phyloP scores from a whole-genome alignment of 164 flowering plant species.

The Buxus sempervirens region DNA sequence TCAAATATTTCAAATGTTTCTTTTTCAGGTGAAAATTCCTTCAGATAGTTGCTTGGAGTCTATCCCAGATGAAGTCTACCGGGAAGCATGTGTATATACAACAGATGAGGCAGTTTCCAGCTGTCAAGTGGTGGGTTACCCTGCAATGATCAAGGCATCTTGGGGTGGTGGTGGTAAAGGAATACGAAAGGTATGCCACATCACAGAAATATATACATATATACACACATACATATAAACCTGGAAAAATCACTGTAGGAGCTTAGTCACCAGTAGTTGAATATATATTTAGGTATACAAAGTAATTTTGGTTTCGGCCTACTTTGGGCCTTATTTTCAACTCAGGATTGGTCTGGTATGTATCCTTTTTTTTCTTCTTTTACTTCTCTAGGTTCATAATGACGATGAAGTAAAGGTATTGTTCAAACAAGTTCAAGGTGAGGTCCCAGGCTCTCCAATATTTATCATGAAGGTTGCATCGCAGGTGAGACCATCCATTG shows the following conservation, averaged over 20 bases:
- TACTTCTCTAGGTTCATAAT: conserved; percentile 75
- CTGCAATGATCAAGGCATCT: conserved; percentile 99
- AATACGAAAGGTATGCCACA: conserved; percentile 85
- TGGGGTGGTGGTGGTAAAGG: conserved; percentile 99
- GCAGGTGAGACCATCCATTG: conserved; percentile 56
- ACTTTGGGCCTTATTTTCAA: background rate
- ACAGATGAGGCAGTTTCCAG: conserved; percentile 97
- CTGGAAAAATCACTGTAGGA: background rate
- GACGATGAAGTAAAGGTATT: conserved; percentile 97
- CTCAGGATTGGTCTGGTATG: background rate
- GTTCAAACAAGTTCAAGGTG: conserved; percentile 99
- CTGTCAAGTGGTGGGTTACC: conserved; percentile 98
- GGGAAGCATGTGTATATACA: conserved; percentile 89
- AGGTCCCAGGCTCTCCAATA: conserved; percentile 99
- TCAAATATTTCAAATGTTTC: conserved; percentile 1
- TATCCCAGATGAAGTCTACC: conserved; percentile 79
- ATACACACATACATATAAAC: too few species aligned
- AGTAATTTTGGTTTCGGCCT: conserved; percentile 4
- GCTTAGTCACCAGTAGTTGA: too few species aligned
- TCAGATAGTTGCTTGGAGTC: conserved; percentile 67
- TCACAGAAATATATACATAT: background rate
- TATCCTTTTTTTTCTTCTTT: background rate
- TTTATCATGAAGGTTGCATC: conserved; percentile 99
- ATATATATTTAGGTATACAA: too few species aligned
- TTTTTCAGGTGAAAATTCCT: conserved; percentile 80